Evolutionary conservation across 1,139 yeast genomes (phyloP).

Genomic region (Nakaseomyces uthaithaninus): DNA sequence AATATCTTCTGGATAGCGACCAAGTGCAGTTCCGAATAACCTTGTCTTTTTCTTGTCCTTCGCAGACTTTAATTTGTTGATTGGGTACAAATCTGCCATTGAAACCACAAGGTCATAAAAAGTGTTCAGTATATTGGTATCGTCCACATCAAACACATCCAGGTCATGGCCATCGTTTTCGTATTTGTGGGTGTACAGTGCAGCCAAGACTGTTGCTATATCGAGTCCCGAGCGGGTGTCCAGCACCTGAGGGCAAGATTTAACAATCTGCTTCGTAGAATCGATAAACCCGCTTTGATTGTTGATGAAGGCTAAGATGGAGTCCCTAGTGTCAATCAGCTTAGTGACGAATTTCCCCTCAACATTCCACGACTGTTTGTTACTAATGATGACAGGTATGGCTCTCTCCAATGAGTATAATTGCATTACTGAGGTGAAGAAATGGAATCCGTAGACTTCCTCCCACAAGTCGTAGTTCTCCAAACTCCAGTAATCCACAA

Average conservation of each 20-base stretch:
- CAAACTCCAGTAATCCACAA: constrained; percentile 53
- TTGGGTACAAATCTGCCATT: constrained; percentile 68
- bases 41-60: constrained; percentile 27
- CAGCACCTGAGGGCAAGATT: constrained; percentile 38
- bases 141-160: constrained; percentile 55
- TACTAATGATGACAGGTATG: constrained; percentile 35
- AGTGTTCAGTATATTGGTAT: constrained; percentile 49
- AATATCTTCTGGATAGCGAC: constrained; percentile 89
- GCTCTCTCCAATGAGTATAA: constrained; percentile 62
- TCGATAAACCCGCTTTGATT: constrained; percentile 3
- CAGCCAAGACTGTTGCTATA: constrained; percentile 66
- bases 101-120: constrained; percentile 50
- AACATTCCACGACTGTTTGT: constrained; percentile 9
- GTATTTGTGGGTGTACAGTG: constrained; percentile 54
- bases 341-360: constrained; percentile 2
- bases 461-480: constrained; percentile 90
- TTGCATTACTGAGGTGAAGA: constrained; percentile 72
- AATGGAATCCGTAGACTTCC: constrained; percentile 66
- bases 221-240: constrained; percentile 64
- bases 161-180: constrained; percentile 28
- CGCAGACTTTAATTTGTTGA: constrained; percentile 45
- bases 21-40: constrained; percentile 58
- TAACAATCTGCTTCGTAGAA: background rate
- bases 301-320: background rate
- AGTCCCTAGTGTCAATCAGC: constrained; percentile 22